Conservation (phyloP, 495 filamentous ascomycete species). For the Lophiotrema nucula region DNA sequence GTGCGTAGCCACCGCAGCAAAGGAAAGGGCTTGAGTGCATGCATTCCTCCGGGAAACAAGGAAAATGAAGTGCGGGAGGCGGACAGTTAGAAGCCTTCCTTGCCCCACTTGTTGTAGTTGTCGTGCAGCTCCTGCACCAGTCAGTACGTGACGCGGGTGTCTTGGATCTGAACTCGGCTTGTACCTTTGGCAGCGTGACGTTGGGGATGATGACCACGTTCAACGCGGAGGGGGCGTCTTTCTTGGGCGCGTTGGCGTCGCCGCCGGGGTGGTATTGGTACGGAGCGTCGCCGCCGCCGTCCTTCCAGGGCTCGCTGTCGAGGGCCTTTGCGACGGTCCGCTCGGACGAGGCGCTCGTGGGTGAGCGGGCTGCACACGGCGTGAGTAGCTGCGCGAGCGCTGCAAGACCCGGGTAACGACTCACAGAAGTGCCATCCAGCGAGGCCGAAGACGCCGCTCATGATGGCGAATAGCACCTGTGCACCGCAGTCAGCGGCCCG, state of each 20-base stretch:
- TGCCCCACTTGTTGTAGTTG: slow-evolving; percentile 97
- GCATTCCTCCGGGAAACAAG: slow-evolving; percentile 1
- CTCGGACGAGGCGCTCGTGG: slow-evolving; percentile 83
- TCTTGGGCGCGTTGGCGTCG: slow-evolving; percentile 68
- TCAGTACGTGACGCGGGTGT: slow-evolving; percentile 1
- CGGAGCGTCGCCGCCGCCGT: slow-evolving; percentile 59
- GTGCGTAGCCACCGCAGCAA: slow-evolving; percentile 19
- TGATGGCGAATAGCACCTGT: slow-evolving; percentile 86
- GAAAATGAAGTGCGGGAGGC: neutral
- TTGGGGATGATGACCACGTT: slow-evolving; percentile 91
- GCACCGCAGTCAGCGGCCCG: slow-evolving; percentile 39
- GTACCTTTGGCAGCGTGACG: slow-evolving; percentile 78
- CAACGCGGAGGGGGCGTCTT: slow-evolving; percentile 89
- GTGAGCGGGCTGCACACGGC: slow-evolving; percentile 63
- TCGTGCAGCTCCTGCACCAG: slow-evolving; percentile 75
- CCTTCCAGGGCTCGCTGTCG: slow-evolving; percentile 87
- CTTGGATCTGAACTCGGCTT: neutral
- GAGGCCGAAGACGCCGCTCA: slow-evolving; percentile 82
- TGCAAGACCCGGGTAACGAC: neutral
- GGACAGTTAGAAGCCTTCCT: slow-evolving; percentile 57
- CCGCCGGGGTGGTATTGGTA: slow-evolving; percentile 94
- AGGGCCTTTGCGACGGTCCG: slow-evolving; percentile 68
- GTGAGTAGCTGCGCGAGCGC: neutral
- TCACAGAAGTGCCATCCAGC: slow-evolving; percentile 84
- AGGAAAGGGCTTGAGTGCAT: neutral